Base-by-base conservation (phyloP, 2,329 filamentous ascomycete genomes). In the Geosmithia putterillii region DNA sequence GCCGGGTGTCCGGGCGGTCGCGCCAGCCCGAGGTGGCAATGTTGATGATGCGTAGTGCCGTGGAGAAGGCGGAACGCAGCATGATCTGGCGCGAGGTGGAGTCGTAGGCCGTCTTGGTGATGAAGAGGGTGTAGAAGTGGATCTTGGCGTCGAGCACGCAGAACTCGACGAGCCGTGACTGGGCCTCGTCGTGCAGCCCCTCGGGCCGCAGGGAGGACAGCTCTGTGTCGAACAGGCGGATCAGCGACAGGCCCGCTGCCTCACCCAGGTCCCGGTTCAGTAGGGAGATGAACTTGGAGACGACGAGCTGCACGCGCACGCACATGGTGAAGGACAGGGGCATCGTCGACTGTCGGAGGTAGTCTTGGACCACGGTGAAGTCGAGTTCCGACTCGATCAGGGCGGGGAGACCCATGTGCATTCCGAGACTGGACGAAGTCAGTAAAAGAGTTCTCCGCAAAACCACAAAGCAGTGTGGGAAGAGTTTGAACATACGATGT, bases 221-320 rank as follows among this genome's bases (percentile, higher is more conserved):
- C 41, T 58, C 55, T 14, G 49, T 46, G 25, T 58, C 55, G 6
- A 58, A 48, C 17, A 57, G 50, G 20, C 54, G 54, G 14, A 57
- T 51, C 20, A 58, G 47, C 12, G 56, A 55, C 8, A 53, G 50
- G 35, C 54, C 52, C 22, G 54, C 46, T 7, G 48, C 51, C 40
- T 57, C 52, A 39, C 53, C 54, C 3, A 51, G 48, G 28, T 51
- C 51, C 36, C 54, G 49, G 6, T 49, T 46, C 7, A 58, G 50
- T 4, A 58, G 43, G 12, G 52, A 53, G 35, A 50, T 48, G 21
- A 57, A 58, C 15, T 51, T 50, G 14, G 53, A 48, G 18, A 55
- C 45, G 10, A 53, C 48, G 7, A 52, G 48, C 17, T 56, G 52
- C 3, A 57, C 44, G 40, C 49, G 52, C n/a, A 58, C 44, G 20